Evolutionary conservation across 495 filamentous ascomycete genomes (phyloP).

Genomic region (Hypoxylon intermedium): DNA sequence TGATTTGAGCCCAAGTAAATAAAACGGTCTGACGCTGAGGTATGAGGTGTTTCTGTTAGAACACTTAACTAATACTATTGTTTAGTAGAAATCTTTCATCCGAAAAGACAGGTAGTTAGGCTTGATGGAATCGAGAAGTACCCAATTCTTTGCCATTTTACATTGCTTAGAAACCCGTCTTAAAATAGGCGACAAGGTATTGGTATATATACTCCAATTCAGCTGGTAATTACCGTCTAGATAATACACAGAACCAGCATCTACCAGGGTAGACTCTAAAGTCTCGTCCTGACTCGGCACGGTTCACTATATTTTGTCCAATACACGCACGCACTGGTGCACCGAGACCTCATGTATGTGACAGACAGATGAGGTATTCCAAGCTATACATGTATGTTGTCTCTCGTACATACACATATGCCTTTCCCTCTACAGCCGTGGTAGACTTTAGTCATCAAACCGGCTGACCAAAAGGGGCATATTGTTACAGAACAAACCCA

Average conservation of each 20-base stretch:
- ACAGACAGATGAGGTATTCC: not conserved
- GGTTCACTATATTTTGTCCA: constrained; percentile 25
- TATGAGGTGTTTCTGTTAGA: too few species aligned
- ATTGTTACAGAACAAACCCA: constrained; percentile 8
- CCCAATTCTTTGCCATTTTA: too few species aligned
- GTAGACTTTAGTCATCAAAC: constrained; percentile 1
- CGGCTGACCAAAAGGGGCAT: constrained; percentile 16
- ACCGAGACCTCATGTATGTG: not conserved
- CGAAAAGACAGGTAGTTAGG: too few species aligned
- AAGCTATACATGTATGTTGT: constrained; percentile 13
- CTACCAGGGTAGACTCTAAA: too few species aligned
- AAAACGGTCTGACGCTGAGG: not conserved
- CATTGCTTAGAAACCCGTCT: too few species aligned
- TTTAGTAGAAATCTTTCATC: too few species aligned
- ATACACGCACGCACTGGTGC: constrained; percentile 19
- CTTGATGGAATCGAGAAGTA: too few species aligned
- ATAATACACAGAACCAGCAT: too few species aligned
- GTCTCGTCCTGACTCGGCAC: constrained; percentile 9
- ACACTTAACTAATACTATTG: too few species aligned
- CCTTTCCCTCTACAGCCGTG: constrained; percentile 3
- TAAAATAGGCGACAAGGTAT: too few species aligned
- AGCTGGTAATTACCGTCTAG: too few species aligned
- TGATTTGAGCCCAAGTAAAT: not conserved
- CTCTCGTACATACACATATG: not conserved
- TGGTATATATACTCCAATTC: too few species aligned